These are phyloP conservation scores for Phytophthora citricola DNA, from an alignment of 352 stramenopile species.

Conservation along the genomic window DNA sequence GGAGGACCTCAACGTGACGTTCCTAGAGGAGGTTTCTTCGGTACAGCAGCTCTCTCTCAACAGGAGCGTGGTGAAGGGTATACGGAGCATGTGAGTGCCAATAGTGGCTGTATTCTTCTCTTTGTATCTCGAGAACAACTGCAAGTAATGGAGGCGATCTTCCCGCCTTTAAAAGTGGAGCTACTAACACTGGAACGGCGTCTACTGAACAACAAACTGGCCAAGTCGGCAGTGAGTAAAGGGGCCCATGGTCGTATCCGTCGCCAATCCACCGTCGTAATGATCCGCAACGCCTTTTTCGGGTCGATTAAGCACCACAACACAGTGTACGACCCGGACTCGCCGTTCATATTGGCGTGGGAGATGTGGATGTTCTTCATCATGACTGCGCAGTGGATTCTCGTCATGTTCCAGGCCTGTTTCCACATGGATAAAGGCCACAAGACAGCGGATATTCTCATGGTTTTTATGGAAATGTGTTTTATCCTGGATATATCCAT, in stretches of 20 bases:
- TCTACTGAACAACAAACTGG: conserved; percentile 46
- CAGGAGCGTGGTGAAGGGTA: conserved; percentile 57
- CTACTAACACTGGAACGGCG: conserved; percentile 53
- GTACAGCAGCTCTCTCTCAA: conserved; percentile 47
- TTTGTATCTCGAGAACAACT: conserved; percentile 60
- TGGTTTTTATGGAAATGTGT: conserved; percentile 47
- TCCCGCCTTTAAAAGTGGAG: conserved; percentile 53
- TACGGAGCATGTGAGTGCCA: conserved; percentile 55
- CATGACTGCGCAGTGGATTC: conserved; percentile 61
- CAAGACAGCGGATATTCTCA: conserved; percentile 26
- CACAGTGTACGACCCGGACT: conserved; percentile 53
- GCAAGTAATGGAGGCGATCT: conserved; percentile 53
- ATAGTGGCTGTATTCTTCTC: conserved; percentile 61
- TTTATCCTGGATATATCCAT: conserved; percentile 68
- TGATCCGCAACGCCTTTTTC: conserved; percentile 27
- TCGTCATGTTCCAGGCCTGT: conserved; percentile 48
- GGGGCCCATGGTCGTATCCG: conserved; percentile 12
- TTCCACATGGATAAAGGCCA: conserved; percentile 7
- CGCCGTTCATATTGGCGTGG: conserved; percentile 53
- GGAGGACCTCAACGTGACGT: conserved; percentile 32
- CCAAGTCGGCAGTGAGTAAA: conserved; percentile 38
- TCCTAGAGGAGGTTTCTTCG: conserved; percentile 53
- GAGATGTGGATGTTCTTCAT: conserved; percentile 66
- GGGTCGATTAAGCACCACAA: conserved; percentile 14
- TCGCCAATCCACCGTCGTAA: conserved; percentile 24